Conservation (phyloP, 208 protist species). For the Leishmania amazonensis region DNA sequence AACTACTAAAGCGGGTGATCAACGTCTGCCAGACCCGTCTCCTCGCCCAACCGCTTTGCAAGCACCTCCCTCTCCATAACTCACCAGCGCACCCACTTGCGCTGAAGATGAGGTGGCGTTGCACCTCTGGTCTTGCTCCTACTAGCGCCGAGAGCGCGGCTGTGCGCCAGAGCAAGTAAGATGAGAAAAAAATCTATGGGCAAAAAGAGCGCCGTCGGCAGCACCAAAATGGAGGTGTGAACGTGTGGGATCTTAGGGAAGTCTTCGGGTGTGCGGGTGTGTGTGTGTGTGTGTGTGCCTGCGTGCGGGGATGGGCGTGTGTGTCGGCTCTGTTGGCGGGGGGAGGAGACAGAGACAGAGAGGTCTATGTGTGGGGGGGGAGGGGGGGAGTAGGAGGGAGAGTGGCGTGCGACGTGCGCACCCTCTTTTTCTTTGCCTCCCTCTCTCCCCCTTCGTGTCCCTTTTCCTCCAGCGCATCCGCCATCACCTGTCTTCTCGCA, state of each 20-base stretch:
- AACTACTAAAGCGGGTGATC: slow-evolving; percentile 67
- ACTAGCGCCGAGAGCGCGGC: too few relatives aligned
- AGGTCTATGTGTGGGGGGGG: background rate
- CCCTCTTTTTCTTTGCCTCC: background rate
- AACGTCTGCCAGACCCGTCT: background rate
- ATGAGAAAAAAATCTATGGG: background rate
- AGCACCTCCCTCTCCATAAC: background rate
- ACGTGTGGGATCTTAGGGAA: background rate
- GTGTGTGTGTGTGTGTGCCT: background rate
- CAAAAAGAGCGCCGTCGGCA: background rate
- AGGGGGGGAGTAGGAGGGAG: background rate
- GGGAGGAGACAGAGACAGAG: background rate
- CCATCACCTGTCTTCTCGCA: background rate
- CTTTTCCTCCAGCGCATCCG: background rate
- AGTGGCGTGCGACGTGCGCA: background rate
- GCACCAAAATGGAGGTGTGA: background rate
- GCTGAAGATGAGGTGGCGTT: slow-evolving; percentile 2
- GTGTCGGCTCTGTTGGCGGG: background rate
- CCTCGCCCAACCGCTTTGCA: background rate
- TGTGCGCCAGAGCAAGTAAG: background rate
- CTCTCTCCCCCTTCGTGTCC: background rate
- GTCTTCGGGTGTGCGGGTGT: background rate
- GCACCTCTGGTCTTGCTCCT: background rate
- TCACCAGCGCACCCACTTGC: background rate
- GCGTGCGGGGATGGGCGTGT: background rate